Evolutionary conservation across 2,329 filamentous ascomycete genomes (phyloP), one percentile per base, ranked within the genome.

Genomic region (Monosporascus cannonballus): DNA sequence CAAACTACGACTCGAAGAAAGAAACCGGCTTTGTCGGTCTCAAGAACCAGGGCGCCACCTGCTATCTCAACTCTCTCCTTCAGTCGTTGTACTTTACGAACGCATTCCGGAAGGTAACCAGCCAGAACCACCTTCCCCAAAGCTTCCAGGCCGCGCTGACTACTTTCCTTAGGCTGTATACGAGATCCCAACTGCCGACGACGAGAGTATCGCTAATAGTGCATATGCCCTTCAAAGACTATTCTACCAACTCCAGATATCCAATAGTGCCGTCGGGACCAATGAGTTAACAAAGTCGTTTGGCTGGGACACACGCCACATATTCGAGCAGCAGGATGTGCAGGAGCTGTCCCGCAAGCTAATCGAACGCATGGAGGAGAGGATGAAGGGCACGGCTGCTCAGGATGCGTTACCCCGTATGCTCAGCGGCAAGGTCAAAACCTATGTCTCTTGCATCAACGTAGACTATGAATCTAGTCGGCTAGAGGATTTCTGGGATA

Each of bases 321-420:
- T 97, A 50, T 99, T 99, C 63, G 93, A 97, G 72, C 94, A 99
- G 69, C 94, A 99, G 71, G 94, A 99, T 71, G 94, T 99, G 8
- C 94, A 99, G 69, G 94, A 99, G 69, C 77, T 99, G 36, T 97
- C 92, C 36, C 84, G 95, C 53, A 96, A 97, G 69, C 78, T 99
- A 57, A 99, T 99, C 89, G 94, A 99, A 71, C 86, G 90, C 54
- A 86, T 99, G 73, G 95, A 99, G 68, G 89, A 94, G 65, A 93
- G 89, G 68, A 99, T 99, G 95, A 99, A 99, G 72, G 93, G 90
- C 46, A 97, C 94, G 2, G 84, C 87, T 49, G 89, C 90, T 14
- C 90, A 97, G 67, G 95, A 93, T 61, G 88, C 91, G 2, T 77
- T 99, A 8, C 85, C 92, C 1, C 85, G 89, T 56, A 87, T 99